Conservation (phyloP, 73 alveolate species). For the Paramecium bursaria region DNA sequence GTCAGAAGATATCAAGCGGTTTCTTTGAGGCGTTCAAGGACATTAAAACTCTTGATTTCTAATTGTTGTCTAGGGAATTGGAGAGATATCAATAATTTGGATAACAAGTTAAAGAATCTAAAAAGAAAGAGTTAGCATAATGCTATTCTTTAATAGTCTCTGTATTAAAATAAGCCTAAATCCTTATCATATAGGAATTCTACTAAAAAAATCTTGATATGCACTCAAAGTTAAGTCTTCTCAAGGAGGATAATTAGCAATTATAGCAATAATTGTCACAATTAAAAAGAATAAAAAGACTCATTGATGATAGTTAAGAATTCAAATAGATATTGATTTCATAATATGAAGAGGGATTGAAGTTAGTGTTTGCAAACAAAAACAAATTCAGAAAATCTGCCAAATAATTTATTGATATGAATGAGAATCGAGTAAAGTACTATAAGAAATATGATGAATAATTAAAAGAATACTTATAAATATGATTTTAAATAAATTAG, state of each 20-base stretch:
- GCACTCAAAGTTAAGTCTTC: not conserved
- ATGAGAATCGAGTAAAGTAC: slow-evolving; percentile 9
- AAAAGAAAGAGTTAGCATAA: slow-evolving; percentile 46
- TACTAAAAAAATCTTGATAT: not conserved
- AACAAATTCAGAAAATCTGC: slow-evolving; percentile 36
- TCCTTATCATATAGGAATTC: not conserved
- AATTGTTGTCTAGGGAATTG: slow-evolving; percentile 20
- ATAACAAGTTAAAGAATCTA: slow-evolving; percentile 22
- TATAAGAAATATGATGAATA: slow-evolving; percentile 3
- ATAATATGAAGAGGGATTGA: slow-evolving; percentile 14
- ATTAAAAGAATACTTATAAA: not conserved
- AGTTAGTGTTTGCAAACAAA: not conserved
- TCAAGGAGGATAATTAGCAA: slow-evolving; percentile 45
- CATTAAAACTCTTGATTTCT: slow-evolving; percentile 35
- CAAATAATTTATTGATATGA: slow-evolving; percentile 23
- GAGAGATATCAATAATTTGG: slow-evolving; percentile 19
- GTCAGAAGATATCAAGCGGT: slow-evolving; percentile 5
- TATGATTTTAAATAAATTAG: not conserved
- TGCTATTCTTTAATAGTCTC: slow-evolving; percentile 40
- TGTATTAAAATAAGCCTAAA: slow-evolving; percentile 22
- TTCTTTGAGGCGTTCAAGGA: not conserved
- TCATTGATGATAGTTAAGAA: slow-evolving; percentile 54
- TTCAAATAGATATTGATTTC: slow-evolving; percentile 19
- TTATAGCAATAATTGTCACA: slow-evolving; percentile 1
- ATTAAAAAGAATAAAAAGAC: slow-evolving; percentile 32